Conservation (phyloP, 345 rosid genomes). For the Eucalyptus lansdowneana region DNA sequence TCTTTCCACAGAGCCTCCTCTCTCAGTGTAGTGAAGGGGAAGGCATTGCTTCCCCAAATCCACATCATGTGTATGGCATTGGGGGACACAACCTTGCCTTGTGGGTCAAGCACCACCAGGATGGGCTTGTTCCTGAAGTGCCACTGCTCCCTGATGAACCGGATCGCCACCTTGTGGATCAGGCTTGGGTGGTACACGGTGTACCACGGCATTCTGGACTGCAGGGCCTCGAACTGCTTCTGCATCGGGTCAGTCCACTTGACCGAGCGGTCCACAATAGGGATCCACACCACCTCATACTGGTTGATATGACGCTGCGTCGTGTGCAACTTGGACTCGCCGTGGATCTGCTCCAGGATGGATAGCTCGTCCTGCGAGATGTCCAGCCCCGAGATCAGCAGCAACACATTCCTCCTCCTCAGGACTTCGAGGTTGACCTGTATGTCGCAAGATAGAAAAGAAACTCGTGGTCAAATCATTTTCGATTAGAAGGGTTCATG, state of each 20-base stretch:
- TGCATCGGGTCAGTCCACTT: constrained; percentile 20
- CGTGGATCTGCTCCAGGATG: constrained; percentile 77
- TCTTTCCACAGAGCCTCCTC: constrained; percentile 82
- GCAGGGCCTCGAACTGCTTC: constrained; percentile 37
- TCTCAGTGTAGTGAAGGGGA: constrained; percentile 69
- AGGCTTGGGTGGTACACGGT: constrained; percentile 48
- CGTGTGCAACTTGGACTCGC: constrained; percentile 45
- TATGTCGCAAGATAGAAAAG: neutral
- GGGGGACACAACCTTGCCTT: constrained; percentile 65
- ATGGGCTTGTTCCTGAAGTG: constrained; percentile 87
- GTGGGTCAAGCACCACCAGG: constrained; percentile 82
- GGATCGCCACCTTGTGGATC: constrained; percentile 53
- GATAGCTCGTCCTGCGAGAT: constrained; percentile 59
- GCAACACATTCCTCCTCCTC: constrained; percentile 65
- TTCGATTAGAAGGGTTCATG: neutral
- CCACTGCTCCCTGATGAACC: constrained; percentile 65
- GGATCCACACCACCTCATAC: constrained; percentile 87
- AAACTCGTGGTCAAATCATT: neutral
- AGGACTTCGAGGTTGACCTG: constrained; percentile 68
- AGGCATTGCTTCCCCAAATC: constrained; percentile 94
- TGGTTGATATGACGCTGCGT: constrained; percentile 30
- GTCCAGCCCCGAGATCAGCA: constrained; percentile 71
- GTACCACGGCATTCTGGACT: constrained; percentile 73
- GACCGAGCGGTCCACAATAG: constrained; percentile 40
- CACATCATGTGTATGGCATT: constrained; percentile 98